Evolutionary conservation across 108 stramenopile genomes (phyloP).

Genomic region (Aurantiochytrium sp.): DNA sequence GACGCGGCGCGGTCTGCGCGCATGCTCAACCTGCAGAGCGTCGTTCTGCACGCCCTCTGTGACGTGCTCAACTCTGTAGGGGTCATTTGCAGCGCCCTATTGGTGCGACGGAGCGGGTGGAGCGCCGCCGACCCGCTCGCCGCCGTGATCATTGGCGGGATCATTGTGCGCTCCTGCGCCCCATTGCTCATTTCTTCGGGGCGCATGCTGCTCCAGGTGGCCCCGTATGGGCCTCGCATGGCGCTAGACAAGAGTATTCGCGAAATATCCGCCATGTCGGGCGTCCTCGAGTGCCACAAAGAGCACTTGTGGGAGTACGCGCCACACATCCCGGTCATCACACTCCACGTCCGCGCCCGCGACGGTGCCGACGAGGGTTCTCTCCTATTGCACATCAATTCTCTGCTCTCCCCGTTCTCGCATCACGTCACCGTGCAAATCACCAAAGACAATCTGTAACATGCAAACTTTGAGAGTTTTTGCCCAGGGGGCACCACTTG

Average conservation of each 20-base stretch:
- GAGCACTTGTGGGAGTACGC: background rate
- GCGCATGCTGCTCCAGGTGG: constrained; percentile 7
- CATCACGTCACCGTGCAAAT: constrained; percentile 26
- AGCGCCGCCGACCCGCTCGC: background rate
- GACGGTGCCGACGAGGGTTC: background rate
- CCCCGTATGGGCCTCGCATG: background rate
- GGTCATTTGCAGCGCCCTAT: background rate
- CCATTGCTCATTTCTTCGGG: background rate
- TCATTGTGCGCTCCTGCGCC: background rate
- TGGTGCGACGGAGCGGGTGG: background rate
- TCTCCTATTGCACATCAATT: background rate
- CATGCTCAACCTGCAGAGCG: constrained; percentile 7
- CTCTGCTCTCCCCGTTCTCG: background rate
- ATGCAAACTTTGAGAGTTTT: no score
- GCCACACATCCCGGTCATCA: background rate
- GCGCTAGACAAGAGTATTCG: background rate
- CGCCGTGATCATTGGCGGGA: background rate
- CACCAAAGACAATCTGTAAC: background rate
- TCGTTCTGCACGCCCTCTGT: background rate
- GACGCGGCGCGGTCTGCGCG: background rate
- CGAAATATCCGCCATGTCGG: constrained; percentile 24
- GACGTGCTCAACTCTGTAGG: background rate
- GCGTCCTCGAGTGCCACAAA: background rate
- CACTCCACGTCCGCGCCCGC: background rate
- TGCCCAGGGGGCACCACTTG: no score